Percentiles rank a stretch among this genome's conserved stretches.
Evolutionary conservation across 2,329 filamentous ascomycete genomes (phyloP).

Genomic region (Pseudogymnoascus sp.): DNA sequence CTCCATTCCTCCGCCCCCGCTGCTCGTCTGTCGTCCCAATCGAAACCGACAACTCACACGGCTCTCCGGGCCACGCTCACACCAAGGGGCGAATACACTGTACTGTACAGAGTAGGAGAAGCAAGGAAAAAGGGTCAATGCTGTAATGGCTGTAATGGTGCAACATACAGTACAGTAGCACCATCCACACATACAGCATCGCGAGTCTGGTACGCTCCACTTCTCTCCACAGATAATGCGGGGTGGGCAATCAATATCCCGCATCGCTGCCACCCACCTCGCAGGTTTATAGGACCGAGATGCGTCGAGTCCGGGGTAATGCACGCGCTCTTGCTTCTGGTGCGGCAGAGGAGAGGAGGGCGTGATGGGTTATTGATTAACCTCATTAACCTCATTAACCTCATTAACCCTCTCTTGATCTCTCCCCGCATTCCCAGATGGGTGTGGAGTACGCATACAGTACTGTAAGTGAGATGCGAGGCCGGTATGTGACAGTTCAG

Average conservation of each 20-base stretch:
- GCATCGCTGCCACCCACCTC: background rate
- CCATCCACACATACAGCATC: background rate
- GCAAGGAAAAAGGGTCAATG: background rate
- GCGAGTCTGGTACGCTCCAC: background rate
- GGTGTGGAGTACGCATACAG: background rate
- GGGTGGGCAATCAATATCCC: background rate
- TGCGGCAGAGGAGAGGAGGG: background rate
- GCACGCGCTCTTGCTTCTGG: background rate
- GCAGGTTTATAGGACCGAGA: background rate
- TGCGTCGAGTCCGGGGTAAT: background rate
- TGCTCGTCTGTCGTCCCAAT: no score
- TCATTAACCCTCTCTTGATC: no score
- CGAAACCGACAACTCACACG: background rate
- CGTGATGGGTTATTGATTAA: background rate
- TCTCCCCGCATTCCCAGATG: background rate
- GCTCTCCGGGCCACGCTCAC: background rate
- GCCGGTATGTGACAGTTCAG: background rate
- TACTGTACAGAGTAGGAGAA: no score
- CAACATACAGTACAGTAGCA: no score
- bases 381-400: no score
- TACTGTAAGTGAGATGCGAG: background rate
- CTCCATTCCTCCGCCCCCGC: background rate
- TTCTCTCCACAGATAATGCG: background rate
- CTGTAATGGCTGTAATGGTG: background rate
- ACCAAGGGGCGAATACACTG: background rate